Conservation (phyloP, 2,329 filamentous ascomycete species). For the Hymenoscyphus linearis region DNA sequence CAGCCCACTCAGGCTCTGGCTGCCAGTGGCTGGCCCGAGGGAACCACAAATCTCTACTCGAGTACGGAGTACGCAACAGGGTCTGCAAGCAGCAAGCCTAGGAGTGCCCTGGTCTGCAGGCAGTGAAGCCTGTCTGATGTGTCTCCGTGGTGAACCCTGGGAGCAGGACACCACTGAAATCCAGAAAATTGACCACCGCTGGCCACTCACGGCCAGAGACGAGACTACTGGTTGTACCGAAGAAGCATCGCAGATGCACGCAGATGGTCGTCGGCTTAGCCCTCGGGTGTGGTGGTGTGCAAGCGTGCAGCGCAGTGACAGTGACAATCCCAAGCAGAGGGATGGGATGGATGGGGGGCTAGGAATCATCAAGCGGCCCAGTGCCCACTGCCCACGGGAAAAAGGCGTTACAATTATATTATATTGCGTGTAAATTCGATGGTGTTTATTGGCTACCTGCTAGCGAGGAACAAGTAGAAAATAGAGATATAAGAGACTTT, state of each 20-base stretch:
- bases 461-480: too few relatives aligned
- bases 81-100: neutral
- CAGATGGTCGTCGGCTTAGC: slow-evolving; percentile 8
- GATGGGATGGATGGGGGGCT: neutral
- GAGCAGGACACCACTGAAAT: neutral
- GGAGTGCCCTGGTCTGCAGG: neutral
- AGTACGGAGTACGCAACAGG: neutral
- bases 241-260: neutral
- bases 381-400: too few relatives aligned
- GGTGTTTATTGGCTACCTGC: too few relatives aligned
- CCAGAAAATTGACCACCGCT: neutral
- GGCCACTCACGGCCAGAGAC: neutral
- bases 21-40: neutral
- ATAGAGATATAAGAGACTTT: too few relatives aligned
- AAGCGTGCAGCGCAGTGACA: neutral
- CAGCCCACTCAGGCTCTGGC: neutral
- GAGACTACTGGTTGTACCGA: slow-evolving; percentile 1
- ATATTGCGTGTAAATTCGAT: too few relatives aligned
- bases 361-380: neutral
- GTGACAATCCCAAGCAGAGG: neutral
- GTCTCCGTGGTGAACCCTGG: neutral
- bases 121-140: neutral
- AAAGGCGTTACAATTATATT: neutral
- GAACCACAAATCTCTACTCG: neutral
- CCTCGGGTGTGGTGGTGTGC: slow-evolving; percentile 4